These are phyloP conservation scores for Pseudoneurospora amorphoporcata DNA, from an alignment of 495 filamentous ascomycete genomes.

Conservation along the genomic window DNA sequence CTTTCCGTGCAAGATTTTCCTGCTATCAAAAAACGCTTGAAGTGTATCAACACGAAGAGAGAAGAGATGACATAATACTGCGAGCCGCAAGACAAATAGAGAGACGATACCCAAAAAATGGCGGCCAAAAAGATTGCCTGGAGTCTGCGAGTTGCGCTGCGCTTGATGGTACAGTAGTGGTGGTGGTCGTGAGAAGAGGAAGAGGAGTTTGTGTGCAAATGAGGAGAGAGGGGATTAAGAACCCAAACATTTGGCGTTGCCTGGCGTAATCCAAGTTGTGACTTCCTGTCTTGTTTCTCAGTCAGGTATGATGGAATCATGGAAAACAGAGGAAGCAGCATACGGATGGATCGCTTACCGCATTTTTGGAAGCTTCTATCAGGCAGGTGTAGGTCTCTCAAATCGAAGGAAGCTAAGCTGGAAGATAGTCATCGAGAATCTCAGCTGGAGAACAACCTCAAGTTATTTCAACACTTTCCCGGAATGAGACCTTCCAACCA, in stretches of 20 bases:
- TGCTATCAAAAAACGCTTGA: conserved; percentile 12
- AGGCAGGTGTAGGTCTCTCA: not conserved
- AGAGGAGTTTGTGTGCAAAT: not conserved
- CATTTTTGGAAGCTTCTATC: not conserved
- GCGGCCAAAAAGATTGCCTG: conserved; percentile 19
- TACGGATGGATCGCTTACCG: not conserved
- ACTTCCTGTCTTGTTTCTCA: not conserved
- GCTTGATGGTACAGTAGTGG: not conserved
- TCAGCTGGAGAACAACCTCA: not conserved
- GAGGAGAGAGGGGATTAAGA: not conserved
- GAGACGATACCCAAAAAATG: conserved; percentile 16
- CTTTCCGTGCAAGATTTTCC: not conserved
- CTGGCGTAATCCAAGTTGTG: not conserved
- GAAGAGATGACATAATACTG: conserved; percentile 19
- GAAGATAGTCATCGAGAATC: not conserved
- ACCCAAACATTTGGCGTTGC: not conserved
- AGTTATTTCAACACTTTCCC: not conserved
- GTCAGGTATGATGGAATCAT: not conserved
- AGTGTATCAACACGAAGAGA: conserved; percentile 3
- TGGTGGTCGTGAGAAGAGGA: not conserved
- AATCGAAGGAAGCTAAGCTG: not conserved
- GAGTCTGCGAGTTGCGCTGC: not conserved
- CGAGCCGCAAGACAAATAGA: conserved; percentile 3
- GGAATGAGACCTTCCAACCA: not conserved
- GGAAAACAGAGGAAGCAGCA: not conserved